phyloP scores from a whole-genome alignment of 2,329 filamentous ascomycete genomes.

The Aspergillus proliferans region DNA sequence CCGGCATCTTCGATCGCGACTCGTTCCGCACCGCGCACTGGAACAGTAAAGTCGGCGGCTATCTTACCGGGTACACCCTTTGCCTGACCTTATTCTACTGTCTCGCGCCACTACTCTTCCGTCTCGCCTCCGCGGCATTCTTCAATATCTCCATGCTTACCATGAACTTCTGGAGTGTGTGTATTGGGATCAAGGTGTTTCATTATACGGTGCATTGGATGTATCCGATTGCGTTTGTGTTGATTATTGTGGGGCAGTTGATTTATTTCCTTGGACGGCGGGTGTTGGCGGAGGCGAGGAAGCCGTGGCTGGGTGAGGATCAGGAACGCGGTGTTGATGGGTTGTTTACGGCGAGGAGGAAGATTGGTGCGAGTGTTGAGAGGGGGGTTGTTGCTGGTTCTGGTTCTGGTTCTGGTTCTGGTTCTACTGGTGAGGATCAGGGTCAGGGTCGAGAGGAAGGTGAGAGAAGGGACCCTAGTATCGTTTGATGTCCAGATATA shows the following conservation, averaged over 20 bases:
- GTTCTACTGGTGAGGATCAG: too few relatives aligned
- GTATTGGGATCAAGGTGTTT: conserved; percentile 86
- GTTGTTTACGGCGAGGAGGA: conserved; percentile 76
- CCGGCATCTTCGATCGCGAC: conserved; percentile 80
- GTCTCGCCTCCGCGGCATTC: conserved; percentile 85
- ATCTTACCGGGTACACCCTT: conserved; percentile 83
- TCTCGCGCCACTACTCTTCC: conserved; percentile 77
- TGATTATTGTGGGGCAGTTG: conserved; percentile 79
- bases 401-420: not conserved
- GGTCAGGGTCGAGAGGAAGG: too few relatives aligned
- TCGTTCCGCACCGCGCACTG: conserved; percentile 62
- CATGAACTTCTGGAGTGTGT: conserved; percentile 93
- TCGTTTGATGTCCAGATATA: too few relatives aligned
- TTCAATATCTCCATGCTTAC: conserved; percentile 94
- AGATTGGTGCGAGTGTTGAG: conserved; percentile 43
- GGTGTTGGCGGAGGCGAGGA: conserved; percentile 77
- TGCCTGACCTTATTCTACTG: conserved; percentile 80
- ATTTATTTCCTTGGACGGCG: conserved; percentile 82
- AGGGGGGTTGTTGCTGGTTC: not conserved
- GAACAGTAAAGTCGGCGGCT: conserved; percentile 66
- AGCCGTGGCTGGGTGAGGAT: conserved; percentile 87
- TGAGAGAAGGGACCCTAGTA: too few relatives aligned
- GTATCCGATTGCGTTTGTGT: conserved; percentile 91
- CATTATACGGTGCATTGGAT: conserved; percentile 73
- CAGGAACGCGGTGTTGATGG: conserved; percentile 77